Evolutionary conservation across 75 land plant genomes (phyloP).

Genomic region (Pinus tabuliformis): DNA sequence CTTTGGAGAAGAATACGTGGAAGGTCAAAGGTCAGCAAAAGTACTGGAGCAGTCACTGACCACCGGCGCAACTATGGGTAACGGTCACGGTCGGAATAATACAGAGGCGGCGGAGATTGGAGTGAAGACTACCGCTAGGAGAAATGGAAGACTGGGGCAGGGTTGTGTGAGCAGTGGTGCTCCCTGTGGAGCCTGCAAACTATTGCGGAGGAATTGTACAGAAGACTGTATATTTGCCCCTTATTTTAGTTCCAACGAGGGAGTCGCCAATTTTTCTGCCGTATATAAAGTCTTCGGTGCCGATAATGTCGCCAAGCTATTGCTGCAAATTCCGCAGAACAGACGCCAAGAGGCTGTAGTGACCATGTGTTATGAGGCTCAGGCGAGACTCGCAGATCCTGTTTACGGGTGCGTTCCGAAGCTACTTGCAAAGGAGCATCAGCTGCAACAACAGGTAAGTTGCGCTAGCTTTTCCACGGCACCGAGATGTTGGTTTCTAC

Average conservation of each 20-base stretch:
- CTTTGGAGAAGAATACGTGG: too few species aligned
- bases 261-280: conserved; percentile 59
- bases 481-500: too few species aligned
- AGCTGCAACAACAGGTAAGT: conserved; percentile 24
- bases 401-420: conserved; percentile 77
- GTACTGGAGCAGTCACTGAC: too few species aligned
- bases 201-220: conserved; percentile 61
- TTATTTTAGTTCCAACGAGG: conserved; percentile 67
- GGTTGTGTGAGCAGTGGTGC: conserved; percentile 5
- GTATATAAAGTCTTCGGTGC: conserved; percentile 75
- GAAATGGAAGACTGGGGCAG: neutral
- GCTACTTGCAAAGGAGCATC: conserved; percentile 59
- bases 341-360: conserved; percentile 60
- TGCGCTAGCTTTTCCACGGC: too few species aligned
- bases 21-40: too few species aligned
- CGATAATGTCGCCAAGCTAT: conserved; percentile 65
- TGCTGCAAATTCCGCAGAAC: conserved; percentile 48
- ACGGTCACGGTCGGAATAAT: neutral
- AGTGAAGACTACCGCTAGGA: neutral
- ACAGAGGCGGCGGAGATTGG: neutral
- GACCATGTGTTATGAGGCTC: conserved; percentile 74
- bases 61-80: too few species aligned
- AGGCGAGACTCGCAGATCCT: conserved; percentile 70
- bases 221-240: conserved; percentile 76
- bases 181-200: conserved; percentile 84